phyloP scores from a whole-genome alignment of 495 filamentous ascomycete species.

The Pseudomonodictys pantanalensis region DNA sequence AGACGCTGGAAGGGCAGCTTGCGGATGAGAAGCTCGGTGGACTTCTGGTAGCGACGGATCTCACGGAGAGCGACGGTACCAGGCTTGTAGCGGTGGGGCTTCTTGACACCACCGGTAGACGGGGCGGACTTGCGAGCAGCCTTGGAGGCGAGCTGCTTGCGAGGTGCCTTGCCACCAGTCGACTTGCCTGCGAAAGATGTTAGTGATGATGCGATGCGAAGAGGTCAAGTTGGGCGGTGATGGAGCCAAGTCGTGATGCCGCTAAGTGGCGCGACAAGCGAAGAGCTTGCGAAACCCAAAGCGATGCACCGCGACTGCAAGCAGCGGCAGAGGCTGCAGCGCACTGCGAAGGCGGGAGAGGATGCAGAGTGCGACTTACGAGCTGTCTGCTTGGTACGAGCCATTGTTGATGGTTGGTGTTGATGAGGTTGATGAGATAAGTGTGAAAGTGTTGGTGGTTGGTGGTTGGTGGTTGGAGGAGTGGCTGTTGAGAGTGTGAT shows the following conservation, averaged over 20 bases:
- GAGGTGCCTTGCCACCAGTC: constrained; percentile 36
- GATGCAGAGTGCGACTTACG: constrained; percentile 58
- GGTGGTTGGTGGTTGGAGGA: constrained; percentile 37
- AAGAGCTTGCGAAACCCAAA: constrained; percentile 7
- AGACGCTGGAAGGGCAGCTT: constrained; percentile 99
- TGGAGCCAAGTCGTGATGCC: constrained; percentile 17
- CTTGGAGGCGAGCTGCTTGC: constrained; percentile 38
- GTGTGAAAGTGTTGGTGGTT: constrained; percentile 23
- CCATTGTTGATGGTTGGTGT: constrained; percentile 58
- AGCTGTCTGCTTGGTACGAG: constrained; percentile 99
- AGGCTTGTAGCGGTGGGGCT: constrained; percentile 99
- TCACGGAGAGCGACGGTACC: constrained; percentile 99
- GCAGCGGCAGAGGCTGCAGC: constrained; percentile 12
- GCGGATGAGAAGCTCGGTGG: constrained; percentile 99
- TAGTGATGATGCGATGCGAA: constrained; percentile 41
- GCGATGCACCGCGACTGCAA: not conserved
- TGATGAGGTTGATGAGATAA: no score
- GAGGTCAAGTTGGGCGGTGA: constrained; percentile 8
- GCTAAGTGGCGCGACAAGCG: constrained; percentile 36
- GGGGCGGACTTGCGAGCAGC: constrained; percentile 36
- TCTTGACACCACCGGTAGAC: constrained; percentile 84
- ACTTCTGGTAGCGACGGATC: constrained; percentile 99
- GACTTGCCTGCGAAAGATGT: constrained; percentile 47
- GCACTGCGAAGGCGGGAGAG: constrained; percentile 11
- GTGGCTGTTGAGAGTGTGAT: constrained; percentile 36